Conservation (phyloP, 257 asterid species). For the Jaltomata sinuosa region DNA sequence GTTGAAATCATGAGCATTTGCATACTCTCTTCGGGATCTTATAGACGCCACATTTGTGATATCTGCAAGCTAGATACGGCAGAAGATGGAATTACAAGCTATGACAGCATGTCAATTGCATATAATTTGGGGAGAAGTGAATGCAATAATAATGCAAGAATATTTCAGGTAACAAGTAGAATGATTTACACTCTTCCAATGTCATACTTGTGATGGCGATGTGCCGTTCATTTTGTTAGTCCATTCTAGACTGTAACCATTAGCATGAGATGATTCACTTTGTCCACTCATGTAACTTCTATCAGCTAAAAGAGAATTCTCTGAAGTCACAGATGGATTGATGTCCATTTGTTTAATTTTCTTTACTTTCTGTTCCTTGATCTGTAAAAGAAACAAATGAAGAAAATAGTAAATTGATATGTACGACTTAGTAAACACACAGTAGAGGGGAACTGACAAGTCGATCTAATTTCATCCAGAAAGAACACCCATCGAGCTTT, state of each 20-base stretch:
- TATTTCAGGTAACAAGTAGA: not conserved
- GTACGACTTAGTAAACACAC: not conserved
- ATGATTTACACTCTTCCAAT: slow-evolving; percentile 32
- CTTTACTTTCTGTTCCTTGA: slow-evolving; percentile 60
- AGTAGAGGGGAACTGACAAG: not conserved
- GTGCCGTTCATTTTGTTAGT: slow-evolving; percentile 22
- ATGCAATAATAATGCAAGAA: not conserved
- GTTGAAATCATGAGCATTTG: slow-evolving; percentile 87
- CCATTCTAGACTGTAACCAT: slow-evolving; percentile 45
- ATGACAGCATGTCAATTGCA: not conserved
- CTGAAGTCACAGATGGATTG: slow-evolving; percentile 39
- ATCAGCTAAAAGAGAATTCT: slow-evolving; percentile 67
- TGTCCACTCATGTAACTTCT: slow-evolving; percentile 40
- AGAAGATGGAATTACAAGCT: not conserved
- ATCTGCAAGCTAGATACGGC: not conserved
- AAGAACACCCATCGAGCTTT: not conserved
- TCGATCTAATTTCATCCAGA: not conserved
- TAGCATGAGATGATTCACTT: slow-evolving; percentile 20
- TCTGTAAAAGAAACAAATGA: slow-evolving; percentile 36
- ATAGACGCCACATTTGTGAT: slow-evolving; percentile 16
- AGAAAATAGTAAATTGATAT: slow-evolving; percentile 12
- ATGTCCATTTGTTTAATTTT: slow-evolving; percentile 38
- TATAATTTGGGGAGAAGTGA: not conserved
- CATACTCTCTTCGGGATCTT: slow-evolving; percentile 75
- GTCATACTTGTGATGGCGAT: slow-evolving; percentile 20